Percentiles rank a stretch among this genome's conserved stretches.
Evolutionary conservation across 768 basidiomycete genomes (phyloP).

Genomic region (Collybia nuda): DNA sequence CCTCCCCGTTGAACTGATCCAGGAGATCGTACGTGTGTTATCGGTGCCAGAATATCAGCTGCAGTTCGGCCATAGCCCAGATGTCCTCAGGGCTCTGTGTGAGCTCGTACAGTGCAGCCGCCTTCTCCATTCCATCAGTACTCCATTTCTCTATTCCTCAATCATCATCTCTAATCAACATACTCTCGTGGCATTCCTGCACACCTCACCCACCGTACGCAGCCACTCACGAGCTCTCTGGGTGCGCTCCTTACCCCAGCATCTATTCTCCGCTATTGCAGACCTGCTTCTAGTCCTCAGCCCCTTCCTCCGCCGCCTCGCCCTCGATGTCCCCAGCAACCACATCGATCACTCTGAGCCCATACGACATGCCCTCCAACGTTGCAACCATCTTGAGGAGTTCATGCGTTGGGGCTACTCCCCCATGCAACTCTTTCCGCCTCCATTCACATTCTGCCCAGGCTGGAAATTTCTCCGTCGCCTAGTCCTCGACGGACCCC

Average conservation of each 20-base stretch:
- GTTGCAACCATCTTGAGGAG: constrained; percentile 11
- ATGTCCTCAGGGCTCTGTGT: constrained; percentile 9
- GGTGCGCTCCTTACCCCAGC: constrained; percentile 5
- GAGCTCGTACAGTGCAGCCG: constrained; percentile 10
- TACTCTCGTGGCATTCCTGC: constrained; percentile 5
- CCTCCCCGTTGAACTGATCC: constrained; percentile 12
- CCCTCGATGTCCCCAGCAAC: constrained; percentile 7
- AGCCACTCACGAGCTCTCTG: constrained; percentile 6
- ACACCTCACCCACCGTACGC: constrained; percentile 3
- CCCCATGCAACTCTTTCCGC: constrained; percentile 9
- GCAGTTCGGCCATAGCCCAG: constrained; percentile 10
- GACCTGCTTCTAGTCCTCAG: constrained; percentile 9
- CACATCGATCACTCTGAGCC: constrained; percentile 5
- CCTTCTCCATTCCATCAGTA: constrained; percentile 2
- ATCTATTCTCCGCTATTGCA: constrained; percentile 2
- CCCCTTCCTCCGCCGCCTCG: constrained; percentile 11
- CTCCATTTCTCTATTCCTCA: constrained; percentile 11
- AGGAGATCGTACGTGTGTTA: constrained; percentile 11
- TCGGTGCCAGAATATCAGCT: constrained; percentile 4
- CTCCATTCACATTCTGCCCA: constrained; percentile 5
- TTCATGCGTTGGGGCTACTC: constrained; percentile 13
- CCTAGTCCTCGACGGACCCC: constrained; percentile 11
- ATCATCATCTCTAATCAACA: constrained; percentile 9
- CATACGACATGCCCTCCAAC: constrained; percentile 6
- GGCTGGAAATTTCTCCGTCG: constrained; percentile 11